Evolutionary conservation across 1,284 basidiomycete genomes (phyloP).

Genomic region (Inonotus hispidus): DNA sequence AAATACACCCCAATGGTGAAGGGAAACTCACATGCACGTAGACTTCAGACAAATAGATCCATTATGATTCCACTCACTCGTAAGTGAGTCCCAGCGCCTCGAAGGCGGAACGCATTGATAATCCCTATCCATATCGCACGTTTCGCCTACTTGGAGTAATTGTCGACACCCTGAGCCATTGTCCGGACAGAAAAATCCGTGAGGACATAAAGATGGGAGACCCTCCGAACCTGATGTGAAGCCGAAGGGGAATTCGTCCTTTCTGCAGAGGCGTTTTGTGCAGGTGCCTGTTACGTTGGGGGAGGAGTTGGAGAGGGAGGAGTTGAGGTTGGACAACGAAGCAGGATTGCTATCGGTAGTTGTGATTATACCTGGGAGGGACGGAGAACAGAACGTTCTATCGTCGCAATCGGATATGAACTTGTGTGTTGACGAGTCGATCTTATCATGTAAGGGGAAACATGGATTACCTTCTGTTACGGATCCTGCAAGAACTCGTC

Average conservation of each 20-base stretch:
- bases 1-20: neutral
- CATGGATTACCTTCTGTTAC: constrained; percentile 27
- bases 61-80: constrained; percentile 45
- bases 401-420: constrained; percentile 63
- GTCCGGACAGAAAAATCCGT: constrained; percentile 64
- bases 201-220: constrained; percentile 48
- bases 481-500: constrained; percentile 2
- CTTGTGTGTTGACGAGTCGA: constrained; percentile 55
- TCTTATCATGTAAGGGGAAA: constrained; percentile 39
- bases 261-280: constrained; percentile 46
- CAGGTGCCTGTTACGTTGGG: constrained; percentile 34
- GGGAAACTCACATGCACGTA: constrained; percentile 56
- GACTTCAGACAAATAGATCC: constrained; percentile 59
- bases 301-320: neutral
- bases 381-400: constrained; percentile 50
- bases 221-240: constrained; percentile 39
- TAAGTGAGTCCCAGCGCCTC: constrained; percentile 31
- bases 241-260: constrained; percentile 60
- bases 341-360: neutral
- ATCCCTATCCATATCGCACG: constrained; percentile 68
- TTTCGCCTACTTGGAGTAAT: constrained; percentile 40
- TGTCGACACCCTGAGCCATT: constrained; percentile 57
- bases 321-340: neutral
- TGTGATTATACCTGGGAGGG: constrained; percentile 23
- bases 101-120: constrained; percentile 56